Conservation (phyloP, 2,329 filamentous ascomycete species). For the Coccinonectria pachysandricola region DNA sequence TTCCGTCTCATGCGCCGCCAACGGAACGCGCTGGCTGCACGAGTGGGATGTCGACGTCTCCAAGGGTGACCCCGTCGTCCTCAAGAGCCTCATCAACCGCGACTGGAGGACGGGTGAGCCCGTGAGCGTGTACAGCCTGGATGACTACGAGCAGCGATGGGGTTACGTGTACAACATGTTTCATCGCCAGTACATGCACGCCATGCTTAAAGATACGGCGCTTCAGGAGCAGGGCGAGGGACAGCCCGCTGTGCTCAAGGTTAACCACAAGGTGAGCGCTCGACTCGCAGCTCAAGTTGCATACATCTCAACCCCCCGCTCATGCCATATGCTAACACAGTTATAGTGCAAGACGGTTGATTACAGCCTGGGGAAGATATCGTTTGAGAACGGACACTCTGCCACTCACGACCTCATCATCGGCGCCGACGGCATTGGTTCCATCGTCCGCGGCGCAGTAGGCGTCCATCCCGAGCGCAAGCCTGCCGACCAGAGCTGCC, state of each 20-base stretch:
- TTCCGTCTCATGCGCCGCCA: constrained; percentile 58
- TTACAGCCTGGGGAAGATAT: constrained; percentile 35
- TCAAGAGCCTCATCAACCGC: constrained; percentile 56
- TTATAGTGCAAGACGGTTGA: constrained; percentile 40
- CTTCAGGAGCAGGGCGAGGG: constrained; percentile 45
- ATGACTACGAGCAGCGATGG: constrained; percentile 56
- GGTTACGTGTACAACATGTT: constrained; percentile 60
- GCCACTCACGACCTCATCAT: constrained; percentile 49
- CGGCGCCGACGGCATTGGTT: constrained; percentile 59
- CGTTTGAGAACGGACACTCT: constrained; percentile 40
- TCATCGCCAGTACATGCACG: constrained; percentile 58
- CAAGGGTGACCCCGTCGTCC: constrained; percentile 54
- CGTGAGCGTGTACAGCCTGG: constrained; percentile 52
- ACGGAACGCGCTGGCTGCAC: constrained; percentile 59
- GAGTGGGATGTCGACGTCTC: constrained; percentile 56
- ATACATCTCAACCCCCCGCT: too few relatives aligned
- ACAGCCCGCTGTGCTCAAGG: constrained; percentile 38
- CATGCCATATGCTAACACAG: not conserved
- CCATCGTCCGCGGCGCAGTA: constrained; percentile 50
- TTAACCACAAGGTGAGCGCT: constrained; percentile 41
- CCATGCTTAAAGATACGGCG: constrained; percentile 53
- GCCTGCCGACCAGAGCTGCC: constrained; percentile 50
- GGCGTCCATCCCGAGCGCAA: constrained; percentile 50
- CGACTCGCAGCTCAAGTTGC: too few relatives aligned
- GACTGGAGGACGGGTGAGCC: constrained; percentile 62